Percentiles rank a stretch among this genome's conserved stretches.
Conservation (phyloP, 2,329 filamentous ascomycete genomes). For the Elsinoe arachidis region DNA sequence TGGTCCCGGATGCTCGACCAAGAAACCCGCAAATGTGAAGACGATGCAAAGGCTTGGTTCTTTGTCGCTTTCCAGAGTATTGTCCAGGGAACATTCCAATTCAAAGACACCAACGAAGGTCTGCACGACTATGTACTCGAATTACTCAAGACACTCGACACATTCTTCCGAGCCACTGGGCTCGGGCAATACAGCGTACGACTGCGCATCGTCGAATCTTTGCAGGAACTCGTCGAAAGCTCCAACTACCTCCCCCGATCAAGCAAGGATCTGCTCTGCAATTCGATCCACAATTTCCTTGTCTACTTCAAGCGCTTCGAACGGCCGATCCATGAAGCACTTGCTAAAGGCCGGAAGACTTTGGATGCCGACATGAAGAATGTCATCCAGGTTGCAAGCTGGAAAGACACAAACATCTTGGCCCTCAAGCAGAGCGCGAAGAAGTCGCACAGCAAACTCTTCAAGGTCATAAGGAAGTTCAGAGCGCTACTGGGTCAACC, state of each 20-base stretch:
- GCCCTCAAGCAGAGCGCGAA: constrained; percentile 81
- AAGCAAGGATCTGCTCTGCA: constrained; percentile 41
- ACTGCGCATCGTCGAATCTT: constrained; percentile 49
- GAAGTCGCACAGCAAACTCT: constrained; percentile 84
- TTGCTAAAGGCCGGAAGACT: constrained; percentile 57
- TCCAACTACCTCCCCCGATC: neutral
- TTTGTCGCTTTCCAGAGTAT: constrained; percentile 91
- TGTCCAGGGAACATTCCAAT: constrained; percentile 35
- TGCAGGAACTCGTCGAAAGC: constrained; percentile 37
- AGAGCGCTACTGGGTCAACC: constrained; percentile 68
- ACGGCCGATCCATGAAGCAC: constrained; percentile 52
- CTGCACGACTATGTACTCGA: neutral
- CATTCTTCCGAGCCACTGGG: constrained; percentile 70
- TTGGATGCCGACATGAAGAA: constrained; percentile 93
- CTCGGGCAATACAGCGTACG: constrained; percentile 70
- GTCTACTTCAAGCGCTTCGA: constrained; percentile 66
- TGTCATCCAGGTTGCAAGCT: constrained; percentile 85
- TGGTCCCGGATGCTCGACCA: constrained; percentile 85
- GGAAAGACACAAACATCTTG: constrained; percentile 96
- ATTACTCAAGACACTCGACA: constrained; percentile 66
- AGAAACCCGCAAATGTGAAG: constrained; percentile 65
- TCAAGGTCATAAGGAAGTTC: constrained; percentile 86
- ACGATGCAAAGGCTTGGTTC: constrained; percentile 86
- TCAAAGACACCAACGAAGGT: constrained; percentile 1
- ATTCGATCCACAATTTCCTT: constrained; percentile 68